A percentile compares a stretch with the other conserved stretches of the same genome.
Conservation (phyloP, 2,329 filamentous ascomycete genomes). For the Pestalotiopsis sp. region DNA sequence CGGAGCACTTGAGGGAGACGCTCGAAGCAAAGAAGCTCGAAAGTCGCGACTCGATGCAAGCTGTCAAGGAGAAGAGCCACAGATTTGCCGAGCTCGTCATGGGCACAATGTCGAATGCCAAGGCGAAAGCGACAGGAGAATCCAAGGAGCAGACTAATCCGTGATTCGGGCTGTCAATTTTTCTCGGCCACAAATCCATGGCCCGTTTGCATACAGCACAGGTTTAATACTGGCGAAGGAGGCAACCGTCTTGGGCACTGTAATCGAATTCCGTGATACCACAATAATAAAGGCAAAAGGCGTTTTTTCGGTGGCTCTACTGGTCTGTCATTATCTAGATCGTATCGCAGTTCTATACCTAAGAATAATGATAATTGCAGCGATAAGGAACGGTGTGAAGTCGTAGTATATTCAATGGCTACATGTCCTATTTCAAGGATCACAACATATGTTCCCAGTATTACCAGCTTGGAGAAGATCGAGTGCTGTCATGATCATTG, state of each 20-base stretch:
- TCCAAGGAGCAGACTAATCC: background rate
- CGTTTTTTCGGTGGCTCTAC: background rate
- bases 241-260: background rate
- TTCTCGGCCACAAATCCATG: background rate
- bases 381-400: too few species aligned
- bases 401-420: too few species aligned
- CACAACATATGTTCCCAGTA: too few species aligned
- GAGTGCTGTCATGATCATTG: too few species aligned
- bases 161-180: background rate
- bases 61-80: conserved; percentile 25
- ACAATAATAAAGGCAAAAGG: background rate
- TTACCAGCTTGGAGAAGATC: too few species aligned
- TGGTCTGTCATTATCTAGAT: background rate
- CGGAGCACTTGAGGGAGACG: background rate
- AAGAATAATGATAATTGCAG: too few species aligned
- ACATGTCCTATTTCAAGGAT: too few species aligned
- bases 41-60: conserved; percentile 21
- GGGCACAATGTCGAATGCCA: conserved; percentile 26
- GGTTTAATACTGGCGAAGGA: background rate
- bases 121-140: conserved; percentile 6
- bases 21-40: conserved; percentile 12
- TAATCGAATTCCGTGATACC: background rate
- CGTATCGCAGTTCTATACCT: background rate
- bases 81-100: conserved; percentile 34
- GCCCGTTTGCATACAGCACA: background rate